A percentile compares a stretch with the other conserved stretches of the same genome.
Conservation (phyloP, 805 yeast species). For the Cyberlindnera japonica region DNA sequence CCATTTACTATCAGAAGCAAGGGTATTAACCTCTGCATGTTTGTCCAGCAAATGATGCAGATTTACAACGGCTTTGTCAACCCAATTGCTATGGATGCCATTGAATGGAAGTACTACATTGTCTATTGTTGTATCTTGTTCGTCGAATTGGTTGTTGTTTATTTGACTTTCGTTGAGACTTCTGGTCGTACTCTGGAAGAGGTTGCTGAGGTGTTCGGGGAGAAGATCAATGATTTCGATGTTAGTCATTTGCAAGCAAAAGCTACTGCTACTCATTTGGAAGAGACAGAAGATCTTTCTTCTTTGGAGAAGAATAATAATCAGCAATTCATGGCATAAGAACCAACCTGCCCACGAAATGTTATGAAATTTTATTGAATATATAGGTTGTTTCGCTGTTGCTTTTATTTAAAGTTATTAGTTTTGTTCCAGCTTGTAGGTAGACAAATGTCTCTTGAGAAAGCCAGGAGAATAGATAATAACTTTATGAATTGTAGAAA, state of each 20-base stretch:
- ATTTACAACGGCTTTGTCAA: not conserved
- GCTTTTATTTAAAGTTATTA: no score
- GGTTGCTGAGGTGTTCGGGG: not conserved
- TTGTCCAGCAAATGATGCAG: not conserved
- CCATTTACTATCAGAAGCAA: conserved; percentile 28
- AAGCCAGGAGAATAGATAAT: no score
- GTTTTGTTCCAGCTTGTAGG: no score
- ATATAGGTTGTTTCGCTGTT: no score
- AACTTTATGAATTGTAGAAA: no score
- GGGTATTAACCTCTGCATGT: conserved; percentile 7
- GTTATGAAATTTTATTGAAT: no score
- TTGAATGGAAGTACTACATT: not conserved
- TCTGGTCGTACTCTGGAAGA: not conserved
- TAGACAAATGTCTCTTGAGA: no score
- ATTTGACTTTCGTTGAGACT: not conserved
- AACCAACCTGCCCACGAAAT: no score
- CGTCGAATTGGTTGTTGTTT: not conserved
- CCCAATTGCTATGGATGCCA: not conserved
- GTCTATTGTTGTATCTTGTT: not conserved
- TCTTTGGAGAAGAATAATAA: no score
- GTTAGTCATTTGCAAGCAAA: not conserved
- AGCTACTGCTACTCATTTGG: not conserved
- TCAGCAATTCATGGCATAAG: no score
- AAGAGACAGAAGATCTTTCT: not conserved
- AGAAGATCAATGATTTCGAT: not conserved